Base-by-base conservation (phyloP, 352 stramenopile species). In the Aphanomyces astaci region DNA sequence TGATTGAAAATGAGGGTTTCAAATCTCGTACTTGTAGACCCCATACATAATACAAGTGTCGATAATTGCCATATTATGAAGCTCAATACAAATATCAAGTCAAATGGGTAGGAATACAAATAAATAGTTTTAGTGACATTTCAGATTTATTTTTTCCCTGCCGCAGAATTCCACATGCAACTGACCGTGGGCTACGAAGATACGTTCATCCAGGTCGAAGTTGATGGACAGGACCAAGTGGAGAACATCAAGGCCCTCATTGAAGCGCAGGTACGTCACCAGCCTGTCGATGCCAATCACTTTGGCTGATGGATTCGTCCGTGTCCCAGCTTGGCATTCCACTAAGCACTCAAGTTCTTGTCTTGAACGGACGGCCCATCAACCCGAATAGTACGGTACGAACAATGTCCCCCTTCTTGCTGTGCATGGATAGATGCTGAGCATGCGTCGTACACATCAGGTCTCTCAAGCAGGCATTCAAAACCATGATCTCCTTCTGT, bases 391-490 rank as follows among this genome's bases (percentile, higher is more conserved):
- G 81, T 40, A 90, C 78, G 66, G 85, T 94, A 52, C 17, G 60
- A 71, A 24, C 19, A 7, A 4, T 11, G 27, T 59, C 13, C 19
- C 28, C 27, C 27, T 70, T 2, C 33, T 10, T 30, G 15, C 17
- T 64, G 3, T 25, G 7, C 7, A 11, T 40, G 45, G 30, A 9
- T 70, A 49, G 13, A 28, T 43, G 40, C 30, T 66, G 19, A 32
- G 2, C 40, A 7, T 53, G 17, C 25, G 19, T 63, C n/a, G 11
- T 1, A 30, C 3, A 43, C 3, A 19, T 48, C 36, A 94, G 84
- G 90, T 94, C 55, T 78, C 86, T 39, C 76, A 79, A 30, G 80
- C 80, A 17, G 83, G 86, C 0, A 76, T 94, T 46, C 86, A 85
- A 52, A 72, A 87, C 11, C 72, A 92, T 45, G 84, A 93, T 62